Base-by-base conservation (phyloP, 2,329 filamentous ascomycete species). In the Stemphylium lycopersici region DNA sequence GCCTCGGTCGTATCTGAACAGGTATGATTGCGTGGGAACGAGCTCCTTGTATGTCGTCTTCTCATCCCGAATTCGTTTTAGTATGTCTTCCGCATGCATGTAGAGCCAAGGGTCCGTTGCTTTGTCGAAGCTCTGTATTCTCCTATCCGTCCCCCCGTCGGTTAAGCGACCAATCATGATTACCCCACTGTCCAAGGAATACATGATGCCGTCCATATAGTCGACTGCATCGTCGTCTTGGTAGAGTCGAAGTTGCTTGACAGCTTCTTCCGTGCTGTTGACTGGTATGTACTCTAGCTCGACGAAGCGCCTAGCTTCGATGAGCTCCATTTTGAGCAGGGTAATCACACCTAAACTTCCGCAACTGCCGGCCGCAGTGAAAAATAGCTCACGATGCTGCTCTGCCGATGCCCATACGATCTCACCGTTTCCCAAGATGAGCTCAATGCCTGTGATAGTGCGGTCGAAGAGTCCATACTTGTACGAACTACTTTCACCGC, bases 101-200 rank as follows among this genome's bases (percentile, higher is more conserved):
- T 90, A 91, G 67, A 90, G 90, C 90, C 89, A 92, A 0, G 87
- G 84, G 60, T 92, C 89, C 3, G 70, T 72, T 0, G 82, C 76
- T 10, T 82, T 77, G n/a, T 81, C 83, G 70, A 90, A 89, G 4
- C 66, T 66, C 48, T 76, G 71, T 22, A 69, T 64, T 11, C 48
- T 58, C 7, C 59, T 63, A 5, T 67, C 49, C 0, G 79, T 79
- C 0, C 79, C 56, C 0, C 76, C 67, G 45, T 88, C 77, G 0
- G 80, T 80, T 13, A 89, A 75, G 8, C 77, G 78, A 0, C 89
- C 89, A 0, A 81, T 79, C 68, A 88, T 87, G 38, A 90, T 74
- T 1, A 89, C 80, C 0, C 84, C 83, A 5, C 77, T 77, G 15
- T 78, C 76, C 12, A 75, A 74, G 0, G 84, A 80, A 67, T 84